Evolutionary conservation across 345 rosid species (phyloP).

Genomic region (Iberis pinnata): DNA sequence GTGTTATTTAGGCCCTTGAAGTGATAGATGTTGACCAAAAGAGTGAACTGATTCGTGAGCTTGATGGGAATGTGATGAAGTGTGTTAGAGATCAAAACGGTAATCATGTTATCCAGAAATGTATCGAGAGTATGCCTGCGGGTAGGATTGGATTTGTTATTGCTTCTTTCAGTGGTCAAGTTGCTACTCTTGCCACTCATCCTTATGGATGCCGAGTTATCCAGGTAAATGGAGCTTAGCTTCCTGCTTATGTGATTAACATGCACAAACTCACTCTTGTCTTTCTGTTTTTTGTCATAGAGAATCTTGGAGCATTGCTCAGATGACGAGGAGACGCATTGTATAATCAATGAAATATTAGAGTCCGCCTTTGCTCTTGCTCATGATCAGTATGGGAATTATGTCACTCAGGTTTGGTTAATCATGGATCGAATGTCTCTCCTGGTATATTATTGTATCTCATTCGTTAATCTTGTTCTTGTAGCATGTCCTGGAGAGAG

Average conservation of each 20-base stretch:
- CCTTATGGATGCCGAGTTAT: conserved; percentile 99
- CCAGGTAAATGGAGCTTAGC: conserved; percentile 45
- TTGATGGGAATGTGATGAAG: conserved; percentile 82
- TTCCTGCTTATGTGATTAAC: neutral
- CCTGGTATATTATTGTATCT: neutral
- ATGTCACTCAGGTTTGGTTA: conserved; percentile 81
- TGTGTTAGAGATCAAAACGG: conserved; percentile 98
- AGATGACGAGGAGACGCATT: conserved; percentile 61
- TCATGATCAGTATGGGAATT: conserved; percentile 96
- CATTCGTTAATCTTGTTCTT: conserved; percentile 15
- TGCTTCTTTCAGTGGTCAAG: conserved; percentile 80
- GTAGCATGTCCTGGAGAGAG: conserved; percentile 94
- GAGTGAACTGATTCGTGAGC: conserved; percentile 63
- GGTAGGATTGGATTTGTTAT: conserved; percentile 72
- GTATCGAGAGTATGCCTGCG: conserved; percentile 74
- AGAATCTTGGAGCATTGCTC: conserved; percentile 94
- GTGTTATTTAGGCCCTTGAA: conserved; percentile 68
- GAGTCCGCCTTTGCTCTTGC: conserved; percentile 78
- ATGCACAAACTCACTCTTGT: conserved; percentile 3
- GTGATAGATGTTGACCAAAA: conserved; percentile 93
- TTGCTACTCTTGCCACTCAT: conserved; percentile 76
- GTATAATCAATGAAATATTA: conserved; percentile 81
- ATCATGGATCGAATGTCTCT: neutral
- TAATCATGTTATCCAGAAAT: conserved; percentile 95
- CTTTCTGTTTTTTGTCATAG: conserved; percentile 36